Percentiles rank a stretch among this genome's conserved stretches.
phyloP scores from a whole-genome alignment of 208 protist genomes.

The Crithidia thermophila region DNA sequence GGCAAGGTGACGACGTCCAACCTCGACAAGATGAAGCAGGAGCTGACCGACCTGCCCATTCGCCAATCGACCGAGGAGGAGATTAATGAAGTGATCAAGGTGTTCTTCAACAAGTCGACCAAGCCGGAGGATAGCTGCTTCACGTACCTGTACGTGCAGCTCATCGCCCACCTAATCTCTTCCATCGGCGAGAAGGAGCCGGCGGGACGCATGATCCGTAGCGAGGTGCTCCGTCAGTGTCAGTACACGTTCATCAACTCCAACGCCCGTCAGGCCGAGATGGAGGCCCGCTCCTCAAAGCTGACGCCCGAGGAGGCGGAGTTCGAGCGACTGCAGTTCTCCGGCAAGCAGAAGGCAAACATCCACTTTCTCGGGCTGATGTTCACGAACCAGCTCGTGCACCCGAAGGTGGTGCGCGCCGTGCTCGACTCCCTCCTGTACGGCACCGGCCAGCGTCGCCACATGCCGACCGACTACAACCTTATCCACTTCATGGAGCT shows the following conservation, averaged over 20 bases:
- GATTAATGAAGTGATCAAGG: slow-evolving; percentile 81
- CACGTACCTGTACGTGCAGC: slow-evolving; percentile 79
- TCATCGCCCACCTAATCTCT: slow-evolving; percentile 72
- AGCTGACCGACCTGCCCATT: slow-evolving; percentile 77
- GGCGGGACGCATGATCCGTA: slow-evolving; percentile 71
- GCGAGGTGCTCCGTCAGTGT: slow-evolving; percentile 75
- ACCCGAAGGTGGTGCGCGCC: slow-evolving; percentile 54
- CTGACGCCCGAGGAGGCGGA: slow-evolving; percentile 66
- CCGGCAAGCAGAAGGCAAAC: slow-evolving; percentile 82
- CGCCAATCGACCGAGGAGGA: slow-evolving; percentile 86
- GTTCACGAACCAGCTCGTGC: slow-evolving; percentile 62
- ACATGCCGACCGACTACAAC: slow-evolving; percentile 69
- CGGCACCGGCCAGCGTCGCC: slow-evolving; percentile 53
- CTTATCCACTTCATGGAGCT: slow-evolving; percentile 86
- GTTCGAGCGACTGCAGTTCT: slow-evolving; percentile 64
- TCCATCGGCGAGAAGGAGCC: slow-evolving; percentile 68
- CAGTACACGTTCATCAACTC: slow-evolving; percentile 71
- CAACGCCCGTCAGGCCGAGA: slow-evolving; percentile 32
- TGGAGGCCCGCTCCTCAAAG: slow-evolving; percentile 51
- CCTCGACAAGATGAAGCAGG: slow-evolving; percentile 70
- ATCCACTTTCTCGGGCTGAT: slow-evolving; percentile 85
- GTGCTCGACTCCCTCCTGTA: slow-evolving; percentile 84
- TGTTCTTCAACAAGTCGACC: slow-evolving; percentile 88
- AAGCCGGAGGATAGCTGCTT: slow-evolving; percentile 78
- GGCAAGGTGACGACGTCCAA: slow-evolving; percentile 79